These are phyloP conservation scores for Clarireedia monteithiana DNA, from an alignment of 2,329 filamentous ascomycete genomes.

Conservation along the genomic window DNA sequence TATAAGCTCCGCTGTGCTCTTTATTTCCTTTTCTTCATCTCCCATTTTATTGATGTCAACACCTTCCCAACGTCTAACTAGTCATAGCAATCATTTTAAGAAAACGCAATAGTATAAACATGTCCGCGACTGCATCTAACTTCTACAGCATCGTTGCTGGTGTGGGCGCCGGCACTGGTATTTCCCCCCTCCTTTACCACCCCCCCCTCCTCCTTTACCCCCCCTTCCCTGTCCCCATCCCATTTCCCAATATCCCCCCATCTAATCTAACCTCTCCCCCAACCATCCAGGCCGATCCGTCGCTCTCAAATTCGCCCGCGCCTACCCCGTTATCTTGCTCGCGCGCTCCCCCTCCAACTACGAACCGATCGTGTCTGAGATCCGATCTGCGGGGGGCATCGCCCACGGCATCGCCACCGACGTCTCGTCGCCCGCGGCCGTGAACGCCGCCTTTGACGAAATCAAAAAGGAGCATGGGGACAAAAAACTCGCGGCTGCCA, in stretches of 20 bases:
- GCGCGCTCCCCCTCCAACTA: constrained; percentile 60
- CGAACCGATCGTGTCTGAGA: constrained; percentile 58
- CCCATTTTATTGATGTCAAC: background rate
- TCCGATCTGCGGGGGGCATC: constrained; percentile 57
- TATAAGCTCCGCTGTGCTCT: background rate
- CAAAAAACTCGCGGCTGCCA: constrained; percentile 51
- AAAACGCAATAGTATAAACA: background rate
- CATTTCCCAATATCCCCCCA: background rate
- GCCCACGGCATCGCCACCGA: constrained; percentile 66
- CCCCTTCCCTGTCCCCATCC: background rate
- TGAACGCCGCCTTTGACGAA: constrained; percentile 53
- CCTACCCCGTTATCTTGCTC: constrained; percentile 69
- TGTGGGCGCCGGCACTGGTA: constrained; percentile 60
- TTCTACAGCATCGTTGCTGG: constrained; percentile 65
- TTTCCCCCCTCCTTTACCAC: background rate
- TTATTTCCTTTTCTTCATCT: background rate
- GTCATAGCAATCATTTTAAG: background rate
- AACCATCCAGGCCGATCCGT: constrained; percentile 35
- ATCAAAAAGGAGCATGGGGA: constrained; percentile 46
- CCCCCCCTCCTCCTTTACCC: no score
- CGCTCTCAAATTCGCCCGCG: constrained; percentile 51
- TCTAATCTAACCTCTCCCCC: background rate
- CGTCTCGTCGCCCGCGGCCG: constrained; percentile 42
- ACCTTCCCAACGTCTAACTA: background rate
- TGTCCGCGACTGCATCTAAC: constrained; percentile 28